These are phyloP conservation scores for Cucurbita ficifolia DNA, from an alignment of 306 rosid genomes.

Conservation along the genomic window DNA sequence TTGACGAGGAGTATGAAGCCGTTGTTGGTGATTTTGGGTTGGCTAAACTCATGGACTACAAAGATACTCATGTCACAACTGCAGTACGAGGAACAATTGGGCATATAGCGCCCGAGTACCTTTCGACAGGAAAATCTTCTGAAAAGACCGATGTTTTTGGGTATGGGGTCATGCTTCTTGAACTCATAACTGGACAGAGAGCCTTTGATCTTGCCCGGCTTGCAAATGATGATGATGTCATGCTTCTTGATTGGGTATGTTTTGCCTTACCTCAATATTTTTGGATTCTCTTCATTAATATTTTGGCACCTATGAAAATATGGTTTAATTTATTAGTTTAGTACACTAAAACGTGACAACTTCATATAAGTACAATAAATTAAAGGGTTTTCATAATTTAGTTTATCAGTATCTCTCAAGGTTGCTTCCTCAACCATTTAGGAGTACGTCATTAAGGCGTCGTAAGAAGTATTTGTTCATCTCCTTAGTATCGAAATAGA, in stretches of 20 bases:
- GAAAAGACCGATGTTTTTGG: conserved; percentile 96
- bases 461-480: neutral
- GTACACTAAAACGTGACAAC: neutral
- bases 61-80: conserved; percentile 87
- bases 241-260: conserved; percentile 92
- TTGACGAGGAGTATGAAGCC: conserved; percentile 88
- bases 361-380: neutral
- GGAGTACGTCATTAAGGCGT: neutral
- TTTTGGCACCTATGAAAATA: neutral
- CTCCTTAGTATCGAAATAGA: neutral
- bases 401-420: neutral
- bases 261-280: neutral
- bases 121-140: conserved; percentile 85
- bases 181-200: conserved; percentile 85
- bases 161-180: conserved; percentile 98
- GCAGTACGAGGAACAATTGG: conserved; percentile 93
- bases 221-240: conserved; percentile 76
- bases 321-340: neutral
- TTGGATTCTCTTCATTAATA: neutral
- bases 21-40: conserved; percentile 93
- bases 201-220: conserved; percentile 96
- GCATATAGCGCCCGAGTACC: conserved; percentile 89
- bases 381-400: neutral
- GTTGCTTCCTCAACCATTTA: neutral
- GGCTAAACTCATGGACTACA: conserved; percentile 87